These are phyloP conservation scores for Macrophomina tecta DNA, from an alignment of 2,329 filamentous ascomycete genomes.

Conservation along the genomic window DNA sequence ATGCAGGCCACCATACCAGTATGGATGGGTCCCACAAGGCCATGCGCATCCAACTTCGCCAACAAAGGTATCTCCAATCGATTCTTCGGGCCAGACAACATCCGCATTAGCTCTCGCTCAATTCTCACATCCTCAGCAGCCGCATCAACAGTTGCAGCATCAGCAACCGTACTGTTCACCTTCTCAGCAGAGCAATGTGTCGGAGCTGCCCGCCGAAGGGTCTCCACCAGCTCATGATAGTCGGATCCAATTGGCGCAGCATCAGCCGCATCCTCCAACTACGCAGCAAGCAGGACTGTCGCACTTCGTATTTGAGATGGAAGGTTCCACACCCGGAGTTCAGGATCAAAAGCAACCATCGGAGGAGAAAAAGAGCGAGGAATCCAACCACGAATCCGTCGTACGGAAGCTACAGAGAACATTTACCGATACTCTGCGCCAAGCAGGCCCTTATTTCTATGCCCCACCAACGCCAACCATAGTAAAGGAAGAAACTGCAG, in stretches of 20 bases:
- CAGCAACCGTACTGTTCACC: slow-evolving; percentile 2
- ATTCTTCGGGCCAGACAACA: neutral
- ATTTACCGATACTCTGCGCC: neutral
- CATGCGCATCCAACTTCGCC: neutral
- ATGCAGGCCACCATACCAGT: too few relatives aligned
- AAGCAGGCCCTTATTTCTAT: slow-evolving; percentile 9
- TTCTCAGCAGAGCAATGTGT: neutral
- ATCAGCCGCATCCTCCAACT: neutral
- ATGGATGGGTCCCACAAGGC: neutral
- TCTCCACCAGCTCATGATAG: neutral
- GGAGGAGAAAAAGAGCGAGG: neutral
- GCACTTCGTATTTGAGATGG: slow-evolving; percentile 6
- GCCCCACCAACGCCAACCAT: neutral
- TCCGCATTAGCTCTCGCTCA: neutral
- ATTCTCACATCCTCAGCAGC: neutral
- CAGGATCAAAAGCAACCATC: neutral
- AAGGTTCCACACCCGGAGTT: neutral
- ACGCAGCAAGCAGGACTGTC: neutral
- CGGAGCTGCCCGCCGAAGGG: neutral
- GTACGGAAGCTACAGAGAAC: slow-evolving; percentile 2
- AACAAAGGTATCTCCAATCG: neutral
- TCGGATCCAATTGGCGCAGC: neutral
- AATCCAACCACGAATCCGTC: neutral
- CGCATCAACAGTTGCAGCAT: neutral
- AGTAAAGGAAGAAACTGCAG: neutral